Evolutionary conservation across 345 rosid genomes (phyloP).

Genomic region (Eucalyptus sp.): DNA sequence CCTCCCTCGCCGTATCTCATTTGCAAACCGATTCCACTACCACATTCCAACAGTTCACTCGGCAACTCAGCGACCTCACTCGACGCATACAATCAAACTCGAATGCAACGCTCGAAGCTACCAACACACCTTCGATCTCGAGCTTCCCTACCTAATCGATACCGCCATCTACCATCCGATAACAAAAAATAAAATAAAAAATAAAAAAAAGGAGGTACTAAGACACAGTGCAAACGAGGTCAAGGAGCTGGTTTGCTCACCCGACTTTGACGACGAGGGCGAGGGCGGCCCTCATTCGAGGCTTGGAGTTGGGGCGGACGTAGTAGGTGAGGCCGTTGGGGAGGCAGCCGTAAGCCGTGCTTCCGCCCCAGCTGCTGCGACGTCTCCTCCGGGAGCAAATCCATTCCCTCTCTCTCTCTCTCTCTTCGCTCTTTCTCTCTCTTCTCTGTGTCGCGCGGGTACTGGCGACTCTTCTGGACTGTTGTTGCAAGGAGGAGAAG

Average conservation of each 20-base stretch:
- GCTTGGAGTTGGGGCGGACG: conserved; percentile 79
- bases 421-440: not conserved
- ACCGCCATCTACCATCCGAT: not conserved
- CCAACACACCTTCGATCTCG: not conserved
- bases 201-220: not conserved
- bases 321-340: conserved; percentile 78
- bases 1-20: not conserved
- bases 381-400: conserved; percentile 51
- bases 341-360: conserved; percentile 73
- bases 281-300: conserved; percentile 86
- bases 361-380: conserved; percentile 41
- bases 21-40: not conserved
- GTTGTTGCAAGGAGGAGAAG: not conserved
- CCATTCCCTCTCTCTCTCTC: conserved; percentile 19
- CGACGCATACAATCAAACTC: not conserved
- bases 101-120: not conserved
- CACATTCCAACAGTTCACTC: not conserved
- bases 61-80: not conserved
- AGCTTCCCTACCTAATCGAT: fast-evolving
- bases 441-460: not conserved
- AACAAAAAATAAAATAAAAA: not conserved
- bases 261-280: conserved; percentile 86
- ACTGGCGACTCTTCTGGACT: not conserved
- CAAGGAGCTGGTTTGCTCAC: conserved; percentile 3
- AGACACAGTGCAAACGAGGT: not conserved